Evolutionary conservation across 805 yeast genomes (phyloP), one percentile per base, ranked within the genome.

Genomic region (Kazachstania kunashirensis): DNA sequence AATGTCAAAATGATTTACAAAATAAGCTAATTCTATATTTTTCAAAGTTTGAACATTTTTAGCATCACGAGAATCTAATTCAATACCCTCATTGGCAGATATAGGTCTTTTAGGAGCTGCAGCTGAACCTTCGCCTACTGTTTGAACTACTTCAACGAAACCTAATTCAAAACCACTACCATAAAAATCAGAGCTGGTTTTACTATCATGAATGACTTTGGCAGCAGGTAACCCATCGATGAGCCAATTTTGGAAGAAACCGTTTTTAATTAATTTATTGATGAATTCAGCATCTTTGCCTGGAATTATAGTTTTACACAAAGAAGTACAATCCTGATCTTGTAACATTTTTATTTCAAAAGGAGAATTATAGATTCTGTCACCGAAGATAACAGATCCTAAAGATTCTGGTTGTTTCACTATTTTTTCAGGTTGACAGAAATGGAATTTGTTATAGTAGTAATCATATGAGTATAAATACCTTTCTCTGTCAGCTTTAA

Each of bases 191-290:
- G 77, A 48, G 9, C 75, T 52, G 4, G 89, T 78, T 49, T 73
- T 71, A 37, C 57, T 55, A 50, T 83, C 89, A 33, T 59, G 53
- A 18, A 76, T 63, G 35, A 60, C 54, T 50, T 73, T 76, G 4
- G 95, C 95, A 6, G 86, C 94, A 9, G 98, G 98, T 48, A 92
- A 73, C 2, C 96, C 96, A 57, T 92, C 98, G 39, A 92, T 65
- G 36, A 88, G 67, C 97, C 97, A 89, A 57, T 89, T 89, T 60
- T 84, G 84, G 53, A 71, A 74, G 59, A 84, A 92, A 2, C 86
- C 88, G 33, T 88, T 84, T 46, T 77, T 70, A 47, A 92, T 82
- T 51, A 82, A 73, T 50, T 82, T 71, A 54, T 79, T 79, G 33
- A 88, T 82, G 53, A 89, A 88, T 5, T 69, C 67, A 3, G 84